These are phyloP conservation scores for Pisolithus tinctorius DNA, from an alignment of 768 basidiomycete genomes.

Conservation along the genomic window DNA sequence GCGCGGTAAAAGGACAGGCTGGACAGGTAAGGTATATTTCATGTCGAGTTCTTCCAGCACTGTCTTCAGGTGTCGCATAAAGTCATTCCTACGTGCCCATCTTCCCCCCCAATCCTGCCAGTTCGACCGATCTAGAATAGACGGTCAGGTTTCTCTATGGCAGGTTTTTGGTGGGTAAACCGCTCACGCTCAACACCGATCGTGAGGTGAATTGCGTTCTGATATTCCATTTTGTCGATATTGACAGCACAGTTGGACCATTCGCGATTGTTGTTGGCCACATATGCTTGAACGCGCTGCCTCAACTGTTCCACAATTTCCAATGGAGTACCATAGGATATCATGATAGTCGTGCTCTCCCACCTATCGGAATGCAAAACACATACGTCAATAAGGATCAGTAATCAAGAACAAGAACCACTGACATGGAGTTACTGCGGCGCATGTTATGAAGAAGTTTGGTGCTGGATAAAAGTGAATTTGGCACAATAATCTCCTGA, in stretches of 20 bases:
- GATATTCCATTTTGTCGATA: constrained; percentile 76
- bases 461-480: constrained; percentile 58
- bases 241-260: constrained; percentile 61
- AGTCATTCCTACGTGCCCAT: constrained; percentile 65
- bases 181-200: constrained; percentile 68
- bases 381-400: background rate
- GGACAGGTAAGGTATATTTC: constrained; percentile 62
- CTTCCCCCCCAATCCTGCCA: constrained; percentile 88
- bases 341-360: constrained; percentile 62
- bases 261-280: constrained; percentile 59
- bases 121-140: constrained; percentile 55
- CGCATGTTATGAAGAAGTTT: constrained; percentile 78
- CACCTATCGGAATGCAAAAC: constrained; percentile 30
- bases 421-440: constrained; percentile 67
- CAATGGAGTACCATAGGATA: constrained; percentile 66
- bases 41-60: constrained; percentile 71
- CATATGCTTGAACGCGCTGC: constrained; percentile 50
- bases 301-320: constrained; percentile 64
- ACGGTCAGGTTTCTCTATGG: background rate
- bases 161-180: background rate
- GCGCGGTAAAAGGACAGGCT: constrained; percentile 54
- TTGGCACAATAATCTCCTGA: constrained; percentile 74
- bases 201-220: constrained; percentile 61
- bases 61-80: constrained; percentile 71
- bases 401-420: constrained; percentile 3